phyloP scores from a whole-genome alignment of 768 basidiomycete species.

The Lactifluus volemus region DNA sequence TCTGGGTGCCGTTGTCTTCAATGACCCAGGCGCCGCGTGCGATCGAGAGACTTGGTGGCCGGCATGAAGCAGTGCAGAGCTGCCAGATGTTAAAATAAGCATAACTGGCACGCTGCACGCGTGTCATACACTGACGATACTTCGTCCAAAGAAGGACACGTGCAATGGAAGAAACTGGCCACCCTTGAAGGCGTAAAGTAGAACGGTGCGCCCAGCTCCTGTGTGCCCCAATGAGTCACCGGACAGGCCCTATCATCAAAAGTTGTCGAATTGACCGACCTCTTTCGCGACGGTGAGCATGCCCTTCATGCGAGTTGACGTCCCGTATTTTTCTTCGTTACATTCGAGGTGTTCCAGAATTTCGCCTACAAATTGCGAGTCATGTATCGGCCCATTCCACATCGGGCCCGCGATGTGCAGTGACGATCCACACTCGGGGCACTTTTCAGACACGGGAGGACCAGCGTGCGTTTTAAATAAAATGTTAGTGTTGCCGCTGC shows the following conservation, averaged over 20 bases:
- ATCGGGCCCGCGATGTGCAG: slow-evolving; percentile 92
- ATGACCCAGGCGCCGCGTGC: slow-evolving; percentile 79
- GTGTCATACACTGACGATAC: slow-evolving; percentile 48
- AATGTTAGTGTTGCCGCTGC: slow-evolving; percentile 48
- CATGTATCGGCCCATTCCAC: slow-evolving; percentile 90
- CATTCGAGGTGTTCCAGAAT: slow-evolving; percentile 66
- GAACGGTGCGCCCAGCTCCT: slow-evolving; percentile 76
- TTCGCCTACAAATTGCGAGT: slow-evolving; percentile 60
- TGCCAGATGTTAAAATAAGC: slow-evolving; percentile 24
- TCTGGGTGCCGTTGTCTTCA: slow-evolving; percentile 81
- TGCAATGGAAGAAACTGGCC: slow-evolving; percentile 74
- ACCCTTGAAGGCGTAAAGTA: slow-evolving; percentile 83
- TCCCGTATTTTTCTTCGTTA: slow-evolving; percentile 62
- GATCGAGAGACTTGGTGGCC: slow-evolving; percentile 84
- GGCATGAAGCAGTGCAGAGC: slow-evolving; percentile 83
- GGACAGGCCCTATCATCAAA: background rate
- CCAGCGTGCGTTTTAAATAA: slow-evolving; percentile 67
- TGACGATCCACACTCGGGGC: slow-evolving; percentile 71
- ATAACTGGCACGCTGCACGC: background rate
- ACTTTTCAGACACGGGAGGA: slow-evolving; percentile 56
- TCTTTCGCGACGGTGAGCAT: slow-evolving; percentile 90
- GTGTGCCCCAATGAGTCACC: background rate
- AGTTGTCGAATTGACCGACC: slow-evolving; percentile 34
- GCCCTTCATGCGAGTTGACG: slow-evolving; percentile 80
- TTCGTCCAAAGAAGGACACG: slow-evolving; percentile 65